Evolutionary conservation across 768 basidiomycete species (phyloP).

Genomic region (Termitomyces sp.): DNA sequence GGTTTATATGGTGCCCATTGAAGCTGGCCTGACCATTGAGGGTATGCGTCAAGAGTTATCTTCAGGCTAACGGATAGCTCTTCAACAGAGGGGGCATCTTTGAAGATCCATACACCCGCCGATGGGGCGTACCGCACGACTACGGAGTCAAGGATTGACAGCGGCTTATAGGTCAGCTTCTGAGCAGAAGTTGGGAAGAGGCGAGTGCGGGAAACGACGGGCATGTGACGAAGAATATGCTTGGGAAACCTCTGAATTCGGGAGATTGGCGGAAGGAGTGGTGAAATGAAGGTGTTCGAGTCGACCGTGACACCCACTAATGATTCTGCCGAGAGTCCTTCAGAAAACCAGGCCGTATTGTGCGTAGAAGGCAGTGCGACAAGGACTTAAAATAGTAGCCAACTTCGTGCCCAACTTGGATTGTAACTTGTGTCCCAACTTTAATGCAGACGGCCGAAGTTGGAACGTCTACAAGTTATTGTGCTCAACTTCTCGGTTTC

Average conservation of each 20-base stretch:
- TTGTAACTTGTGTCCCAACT: too few species aligned
- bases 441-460: too few species aligned
- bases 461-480: too few species aligned
- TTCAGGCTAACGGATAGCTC: slow-evolving; percentile 17
- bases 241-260: slow-evolving; percentile 1
- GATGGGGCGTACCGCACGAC: slow-evolving; percentile 26
- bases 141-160: slow-evolving; percentile 31
- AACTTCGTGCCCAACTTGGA: too few species aligned
- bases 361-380: background rate
- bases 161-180: slow-evolving; percentile 9
- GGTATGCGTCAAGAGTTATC: slow-evolving; percentile 27
- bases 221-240: slow-evolving; percentile 6
- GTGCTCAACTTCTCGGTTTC: too few species aligned
- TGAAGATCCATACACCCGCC: slow-evolving; percentile 28
- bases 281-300: background rate
- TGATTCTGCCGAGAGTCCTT: background rate
- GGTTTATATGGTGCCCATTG: slow-evolving; percentile 21
- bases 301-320: too few species aligned
- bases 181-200: slow-evolving; percentile 11
- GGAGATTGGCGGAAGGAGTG: slow-evolving; percentile 1
- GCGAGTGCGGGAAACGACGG: slow-evolving; percentile 14
- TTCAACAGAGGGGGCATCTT: slow-evolving; percentile 11
- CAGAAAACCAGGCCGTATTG: background rate
- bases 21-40: slow-evolving; percentile 32
- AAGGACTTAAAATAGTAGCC: background rate